A percentile compares a stretch with the other conserved stretches of the same genome.
Evolutionary conservation across 2,329 filamentous ascomycete species (phyloP).

Genomic region (Botrytis porri): DNA sequence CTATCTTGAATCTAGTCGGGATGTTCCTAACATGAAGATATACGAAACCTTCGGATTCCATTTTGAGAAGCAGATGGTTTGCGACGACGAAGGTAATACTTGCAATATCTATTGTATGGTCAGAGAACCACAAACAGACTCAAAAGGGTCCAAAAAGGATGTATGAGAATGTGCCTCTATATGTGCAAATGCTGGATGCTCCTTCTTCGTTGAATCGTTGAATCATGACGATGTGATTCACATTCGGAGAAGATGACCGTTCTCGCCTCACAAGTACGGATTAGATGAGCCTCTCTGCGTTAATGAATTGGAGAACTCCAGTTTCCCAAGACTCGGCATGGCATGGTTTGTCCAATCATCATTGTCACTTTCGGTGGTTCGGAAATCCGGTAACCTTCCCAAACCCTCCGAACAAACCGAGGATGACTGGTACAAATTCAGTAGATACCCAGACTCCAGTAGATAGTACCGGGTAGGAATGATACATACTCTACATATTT

Average conservation of each 20-base stretch:
- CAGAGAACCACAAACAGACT: slow-evolving; percentile 39
- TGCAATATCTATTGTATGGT: slow-evolving; percentile 53
- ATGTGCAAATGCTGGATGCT: not conserved
- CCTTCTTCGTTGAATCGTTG: not conserved
- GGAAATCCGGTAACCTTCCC: not conserved
- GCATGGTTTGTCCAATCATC: not conserved
- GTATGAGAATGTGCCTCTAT: not conserved
- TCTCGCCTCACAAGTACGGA: not conserved
- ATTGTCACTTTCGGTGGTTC: slow-evolving; percentile 1
- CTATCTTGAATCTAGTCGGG: slow-evolving; percentile 69
- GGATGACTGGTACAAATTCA: not conserved
- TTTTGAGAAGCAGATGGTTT: slow-evolving; percentile 62
- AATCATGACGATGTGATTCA: not conserved
- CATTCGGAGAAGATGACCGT: not conserved
- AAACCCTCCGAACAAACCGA: slow-evolving; percentile 6
- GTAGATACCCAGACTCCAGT: not conserved
- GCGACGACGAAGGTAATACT: slow-evolving; percentile 57
- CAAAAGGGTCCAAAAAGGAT: slow-evolving; percentile 6
- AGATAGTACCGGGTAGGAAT: not conserved
- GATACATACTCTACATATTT: not conserved
- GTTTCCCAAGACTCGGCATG: not conserved
- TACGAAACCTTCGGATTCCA: slow-evolving; percentile 69
- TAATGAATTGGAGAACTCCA: not conserved
- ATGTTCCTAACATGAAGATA: slow-evolving; percentile 66
- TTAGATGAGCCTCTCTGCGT: not conserved